phyloP scores from a whole-genome alignment of 352 stramenopile genomes.

The Phytophthora constricta region DNA sequence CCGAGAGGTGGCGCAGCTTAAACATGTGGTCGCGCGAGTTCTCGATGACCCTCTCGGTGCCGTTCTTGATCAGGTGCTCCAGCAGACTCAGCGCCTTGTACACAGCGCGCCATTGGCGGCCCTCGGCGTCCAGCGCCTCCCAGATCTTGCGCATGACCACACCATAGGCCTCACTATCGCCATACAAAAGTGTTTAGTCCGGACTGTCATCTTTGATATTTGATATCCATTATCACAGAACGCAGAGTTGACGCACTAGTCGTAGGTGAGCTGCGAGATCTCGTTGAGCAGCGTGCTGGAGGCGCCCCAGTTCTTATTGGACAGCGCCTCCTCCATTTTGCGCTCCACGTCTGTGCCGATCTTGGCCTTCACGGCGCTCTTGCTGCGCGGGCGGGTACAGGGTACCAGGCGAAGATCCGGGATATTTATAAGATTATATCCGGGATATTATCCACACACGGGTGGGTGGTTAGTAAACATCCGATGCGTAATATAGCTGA shows the following conservation, averaged over 20 bases:
- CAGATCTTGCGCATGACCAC: conserved; percentile 95
- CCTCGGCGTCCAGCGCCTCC: conserved; percentile 92
- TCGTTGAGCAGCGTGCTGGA: conserved; percentile 98
- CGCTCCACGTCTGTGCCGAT: conserved; percentile 88
- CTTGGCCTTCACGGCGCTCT: conserved; percentile 87
- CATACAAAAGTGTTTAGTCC: conserved; percentile 13
- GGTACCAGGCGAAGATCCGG: too few species aligned
- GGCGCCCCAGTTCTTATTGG: conserved; percentile 99
- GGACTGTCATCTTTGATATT: background rate
- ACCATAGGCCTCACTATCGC: conserved; percentile 83
- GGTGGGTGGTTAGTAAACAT: too few species aligned
- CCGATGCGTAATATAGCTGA: background rate
- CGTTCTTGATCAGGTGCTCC: conserved; percentile 99
- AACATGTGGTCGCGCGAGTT: conserved; percentile 96
- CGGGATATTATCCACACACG: too few species aligned
- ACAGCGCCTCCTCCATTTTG: conserved; percentile 95
- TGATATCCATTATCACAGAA: background rate
- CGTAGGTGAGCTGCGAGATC: conserved; percentile 97
- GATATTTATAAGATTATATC: too few species aligned
- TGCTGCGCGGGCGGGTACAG: too few species aligned
- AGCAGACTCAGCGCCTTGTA: conserved; percentile 97
- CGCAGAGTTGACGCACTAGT: conserved; percentile 74
- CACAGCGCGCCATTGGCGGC: conserved; percentile 95
- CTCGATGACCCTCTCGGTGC: conserved; percentile 97
- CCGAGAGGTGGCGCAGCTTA: conserved; percentile 86